These are phyloP conservation scores for Eremothecium gossypii DNA, from an alignment of 1,139 yeast species.

Conservation along the genomic window DNA sequence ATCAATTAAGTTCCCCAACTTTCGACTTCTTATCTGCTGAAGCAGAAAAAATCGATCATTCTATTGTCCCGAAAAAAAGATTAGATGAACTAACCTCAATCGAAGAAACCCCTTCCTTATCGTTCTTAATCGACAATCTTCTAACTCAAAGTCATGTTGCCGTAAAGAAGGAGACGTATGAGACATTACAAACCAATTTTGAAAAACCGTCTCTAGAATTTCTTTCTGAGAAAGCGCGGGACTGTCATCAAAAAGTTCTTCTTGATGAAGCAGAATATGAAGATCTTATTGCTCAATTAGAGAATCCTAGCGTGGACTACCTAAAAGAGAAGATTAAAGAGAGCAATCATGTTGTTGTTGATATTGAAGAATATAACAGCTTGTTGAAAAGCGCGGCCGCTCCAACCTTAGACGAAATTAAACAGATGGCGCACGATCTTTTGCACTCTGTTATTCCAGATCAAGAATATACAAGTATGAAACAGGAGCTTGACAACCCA, in stretches of 20 bases:
- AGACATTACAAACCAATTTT: not conserved
- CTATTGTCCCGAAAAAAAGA: conserved; percentile 26
- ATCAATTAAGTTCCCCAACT: conserved; percentile 12
- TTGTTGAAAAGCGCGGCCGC: conserved; percentile 13
- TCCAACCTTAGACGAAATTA: conserved; percentile 27
- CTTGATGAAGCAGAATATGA: conserved; percentile 27
- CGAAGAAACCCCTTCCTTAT: conserved; percentile 11
- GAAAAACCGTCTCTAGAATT: conserved; percentile 12
- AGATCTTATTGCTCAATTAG: conserved; percentile 22
- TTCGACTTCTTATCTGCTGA: conserved; percentile 30
- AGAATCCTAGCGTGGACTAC: conserved; percentile 18
- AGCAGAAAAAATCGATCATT: conserved; percentile 30
- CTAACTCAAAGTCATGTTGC: conserved; percentile 8
- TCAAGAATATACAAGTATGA: conserved; percentile 5
- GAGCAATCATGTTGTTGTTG: conserved; percentile 29
- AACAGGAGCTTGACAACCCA: conserved; percentile 18
- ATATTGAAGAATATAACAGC: conserved; percentile 19
- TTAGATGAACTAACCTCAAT: conserved; percentile 18
- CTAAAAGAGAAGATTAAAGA: conserved; percentile 12
- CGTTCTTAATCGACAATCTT: conserved; percentile 7
- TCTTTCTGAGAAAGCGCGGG: conserved; percentile 20
- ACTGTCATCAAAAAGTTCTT: conserved; percentile 24
- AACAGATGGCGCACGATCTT: conserved; percentile 19
- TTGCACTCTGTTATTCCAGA: conserved; percentile 11
- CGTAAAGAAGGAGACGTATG: conserved; percentile 4